phyloP scores from a whole-genome alignment of 2,329 filamentous ascomycete species.

The Trichoderma arundinaceum region DNA sequence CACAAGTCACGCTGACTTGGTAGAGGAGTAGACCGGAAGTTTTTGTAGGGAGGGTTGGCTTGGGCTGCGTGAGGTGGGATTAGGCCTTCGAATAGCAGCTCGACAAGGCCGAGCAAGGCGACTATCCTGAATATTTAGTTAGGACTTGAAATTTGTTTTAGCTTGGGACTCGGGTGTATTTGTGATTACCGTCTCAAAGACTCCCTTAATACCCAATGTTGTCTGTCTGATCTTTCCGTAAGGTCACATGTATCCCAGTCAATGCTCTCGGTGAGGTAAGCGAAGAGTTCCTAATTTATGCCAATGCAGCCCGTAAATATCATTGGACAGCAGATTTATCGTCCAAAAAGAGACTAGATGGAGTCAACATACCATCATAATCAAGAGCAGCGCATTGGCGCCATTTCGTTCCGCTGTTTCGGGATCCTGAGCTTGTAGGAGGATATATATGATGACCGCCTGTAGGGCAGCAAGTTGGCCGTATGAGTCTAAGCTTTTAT shows the following conservation, averaged over 20 bases:
- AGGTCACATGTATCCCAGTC: slow-evolving; percentile 10
- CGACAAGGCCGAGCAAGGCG: slow-evolving; percentile 15
- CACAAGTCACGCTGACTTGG: slow-evolving; percentile 13
- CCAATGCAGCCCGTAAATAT: not conserved
- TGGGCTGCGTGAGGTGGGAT: slow-evolving; percentile 16
- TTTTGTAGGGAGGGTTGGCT: slow-evolving; percentile 19
- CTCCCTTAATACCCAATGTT: slow-evolving; percentile 15
- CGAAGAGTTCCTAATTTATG: slow-evolving; percentile 12
- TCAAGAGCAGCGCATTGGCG: slow-evolving; percentile 17
- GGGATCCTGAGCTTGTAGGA: slow-evolving; percentile 10
- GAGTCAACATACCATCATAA: slow-evolving; percentile 8
- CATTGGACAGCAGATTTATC: not conserved
- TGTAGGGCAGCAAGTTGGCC: slow-evolving; percentile 15
- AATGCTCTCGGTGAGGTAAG: slow-evolving; percentile 23
- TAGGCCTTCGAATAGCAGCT: slow-evolving; percentile 17
- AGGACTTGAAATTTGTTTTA: not conserved
- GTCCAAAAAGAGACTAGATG: not conserved
- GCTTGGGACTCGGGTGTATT: not conserved
- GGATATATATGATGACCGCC: slow-evolving; percentile 21
- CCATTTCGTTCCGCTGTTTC: slow-evolving; percentile 20
- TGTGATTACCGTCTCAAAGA: slow-evolving; percentile 15
- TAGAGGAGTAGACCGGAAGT: slow-evolving; percentile 6
- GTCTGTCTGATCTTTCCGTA: slow-evolving; percentile 1
- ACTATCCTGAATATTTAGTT: slow-evolving; percentile 13
- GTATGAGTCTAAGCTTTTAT: slow-evolving; percentile 11